Conservation (phyloP, 352 stramenopile species). For the Elongisporangium senticosum region DNA sequence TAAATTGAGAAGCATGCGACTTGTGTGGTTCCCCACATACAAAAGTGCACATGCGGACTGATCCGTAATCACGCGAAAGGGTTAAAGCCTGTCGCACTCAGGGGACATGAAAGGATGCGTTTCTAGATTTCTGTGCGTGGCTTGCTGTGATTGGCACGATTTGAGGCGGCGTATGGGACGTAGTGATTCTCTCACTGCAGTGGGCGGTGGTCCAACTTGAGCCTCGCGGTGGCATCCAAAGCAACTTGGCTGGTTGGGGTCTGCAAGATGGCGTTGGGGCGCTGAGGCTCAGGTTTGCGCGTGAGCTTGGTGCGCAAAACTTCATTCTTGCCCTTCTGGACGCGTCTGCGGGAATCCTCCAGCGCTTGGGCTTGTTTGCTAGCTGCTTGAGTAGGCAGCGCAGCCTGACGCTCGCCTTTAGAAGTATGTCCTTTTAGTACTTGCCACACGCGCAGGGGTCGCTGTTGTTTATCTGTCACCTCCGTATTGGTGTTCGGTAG, state of each 20-base stretch:
- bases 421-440: slow-evolving; percentile 24
- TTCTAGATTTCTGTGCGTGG: not conserved
- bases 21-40: no score
- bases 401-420: slow-evolving; percentile 3
- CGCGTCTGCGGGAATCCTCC: slow-evolving; percentile 9
- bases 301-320: slow-evolving; percentile 25
- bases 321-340: slow-evolving; percentile 29
- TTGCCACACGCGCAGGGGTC: slow-evolving; percentile 23
- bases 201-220: slow-evolving; percentile 19
- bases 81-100: not conserved
- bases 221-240: slow-evolving; percentile 12
- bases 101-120: not conserved
- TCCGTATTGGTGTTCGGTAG: slow-evolving; percentile 1
- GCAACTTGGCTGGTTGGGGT: slow-evolving; percentile 13
- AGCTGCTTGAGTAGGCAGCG: slow-evolving; percentile 6
- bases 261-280: slow-evolving; percentile 15
- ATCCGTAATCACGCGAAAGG: not conserved
- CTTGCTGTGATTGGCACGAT: not conserved
- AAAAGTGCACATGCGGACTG: not conserved
- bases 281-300: slow-evolving; percentile 19
- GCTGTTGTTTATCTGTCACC: not conserved
- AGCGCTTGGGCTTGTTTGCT: slow-evolving; percentile 1
- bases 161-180: not conserved
- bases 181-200: not conserved
- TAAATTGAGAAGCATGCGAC: no score